Percentiles rank a stretch among this genome's conserved stretches.
Evolutionary conservation across 805 yeast species (phyloP).

Genomic region (Lipomyces kockii): DNA sequence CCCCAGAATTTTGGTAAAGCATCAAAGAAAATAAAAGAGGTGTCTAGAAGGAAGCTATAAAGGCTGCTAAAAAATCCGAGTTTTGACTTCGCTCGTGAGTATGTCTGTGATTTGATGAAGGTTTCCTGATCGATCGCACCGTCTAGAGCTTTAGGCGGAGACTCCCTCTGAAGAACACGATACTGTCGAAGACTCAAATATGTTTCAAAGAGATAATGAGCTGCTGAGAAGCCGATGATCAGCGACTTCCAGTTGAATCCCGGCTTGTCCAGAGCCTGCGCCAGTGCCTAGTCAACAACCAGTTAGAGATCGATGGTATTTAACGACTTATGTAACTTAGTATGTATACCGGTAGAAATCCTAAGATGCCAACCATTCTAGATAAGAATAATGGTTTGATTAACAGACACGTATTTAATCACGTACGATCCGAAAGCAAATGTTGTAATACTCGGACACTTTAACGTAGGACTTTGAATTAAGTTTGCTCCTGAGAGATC

Average conservation of each 20-base stretch:
- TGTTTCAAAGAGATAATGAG: constrained; percentile 75
- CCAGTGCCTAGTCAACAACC: constrained; percentile 24
- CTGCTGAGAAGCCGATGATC: constrained; percentile 72
- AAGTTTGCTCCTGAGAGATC: too few species aligned
- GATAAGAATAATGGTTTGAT: background rate
- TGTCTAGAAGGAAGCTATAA: constrained; percentile 59
- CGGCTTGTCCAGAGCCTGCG: constrained; percentile 57
- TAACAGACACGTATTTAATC: background rate
- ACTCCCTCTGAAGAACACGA: constrained; percentile 58
- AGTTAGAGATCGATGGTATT: background rate
- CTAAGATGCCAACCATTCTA: background rate
- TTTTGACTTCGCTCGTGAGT: constrained; percentile 76
- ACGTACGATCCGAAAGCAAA: background rate
- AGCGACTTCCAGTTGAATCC: constrained; percentile 79
- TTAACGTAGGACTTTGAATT: too few species aligned
- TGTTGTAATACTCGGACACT: background rate
- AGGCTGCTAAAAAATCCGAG: constrained; percentile 64
- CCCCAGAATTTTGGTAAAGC: constrained; percentile 68
- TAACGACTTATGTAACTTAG: background rate
- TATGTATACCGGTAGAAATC: background rate
- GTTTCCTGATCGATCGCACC: constrained; percentile 73
- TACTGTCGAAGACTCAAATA: constrained; percentile 80
- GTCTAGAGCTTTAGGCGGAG: constrained; percentile 71
- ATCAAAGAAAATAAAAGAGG: constrained; percentile 63
- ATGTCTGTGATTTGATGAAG: constrained; percentile 74